A percentile compares a stretch with the other conserved stretches of the same genome.
Evolutionary conservation across 139 green algal genomes (phyloP).

Genomic region (Auxenochlorella protothecoides): DNA sequence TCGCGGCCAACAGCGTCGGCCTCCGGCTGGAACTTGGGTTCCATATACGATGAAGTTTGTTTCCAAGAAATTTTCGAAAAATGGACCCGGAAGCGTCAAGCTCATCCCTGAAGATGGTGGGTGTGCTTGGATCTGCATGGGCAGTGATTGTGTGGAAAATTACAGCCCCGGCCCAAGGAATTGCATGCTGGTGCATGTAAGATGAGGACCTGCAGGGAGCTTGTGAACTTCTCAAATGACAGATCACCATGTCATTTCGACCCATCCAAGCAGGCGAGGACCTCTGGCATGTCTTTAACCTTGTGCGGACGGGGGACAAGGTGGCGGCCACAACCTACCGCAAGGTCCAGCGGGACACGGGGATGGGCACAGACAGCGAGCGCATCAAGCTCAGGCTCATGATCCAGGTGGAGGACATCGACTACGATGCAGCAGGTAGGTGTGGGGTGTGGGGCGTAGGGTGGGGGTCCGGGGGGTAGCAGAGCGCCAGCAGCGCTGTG

Average conservation of each 20-base stretch:
- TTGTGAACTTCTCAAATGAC: too few species aligned
- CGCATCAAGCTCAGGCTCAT: constrained; percentile 73
- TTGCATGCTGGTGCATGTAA: too few species aligned
- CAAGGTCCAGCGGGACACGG: constrained; percentile 40
- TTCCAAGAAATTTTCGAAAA: constrained; percentile 33
- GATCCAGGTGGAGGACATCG: constrained; percentile 61
- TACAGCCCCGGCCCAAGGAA: too few species aligned
- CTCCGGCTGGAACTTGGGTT: too few species aligned
- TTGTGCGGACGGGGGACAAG: constrained; percentile 63
- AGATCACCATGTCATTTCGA: too few species aligned
- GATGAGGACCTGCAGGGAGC: too few species aligned
- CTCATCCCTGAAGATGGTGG: constrained; percentile 71
- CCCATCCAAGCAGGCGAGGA: constrained; percentile 71
- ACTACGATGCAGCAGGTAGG: constrained; percentile 78
- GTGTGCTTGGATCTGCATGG: background rate
- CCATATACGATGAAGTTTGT: constrained; percentile 62
- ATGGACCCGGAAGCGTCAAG: constrained; percentile 54
- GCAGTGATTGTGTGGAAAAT: too few species aligned
- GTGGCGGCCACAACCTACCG: constrained; percentile 41
- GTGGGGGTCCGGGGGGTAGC: background rate
- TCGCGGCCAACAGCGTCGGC: too few species aligned
- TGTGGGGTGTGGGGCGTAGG: background rate
- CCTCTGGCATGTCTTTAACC: constrained; percentile 88
- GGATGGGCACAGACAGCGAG: constrained; percentile 51
- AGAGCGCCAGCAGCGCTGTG: background rate